Evolutionary conservation across 116 monocot species (phyloP), one percentile per base, ranked within the genome.

Genomic region (Phalaenopsis hybrid): DNA sequence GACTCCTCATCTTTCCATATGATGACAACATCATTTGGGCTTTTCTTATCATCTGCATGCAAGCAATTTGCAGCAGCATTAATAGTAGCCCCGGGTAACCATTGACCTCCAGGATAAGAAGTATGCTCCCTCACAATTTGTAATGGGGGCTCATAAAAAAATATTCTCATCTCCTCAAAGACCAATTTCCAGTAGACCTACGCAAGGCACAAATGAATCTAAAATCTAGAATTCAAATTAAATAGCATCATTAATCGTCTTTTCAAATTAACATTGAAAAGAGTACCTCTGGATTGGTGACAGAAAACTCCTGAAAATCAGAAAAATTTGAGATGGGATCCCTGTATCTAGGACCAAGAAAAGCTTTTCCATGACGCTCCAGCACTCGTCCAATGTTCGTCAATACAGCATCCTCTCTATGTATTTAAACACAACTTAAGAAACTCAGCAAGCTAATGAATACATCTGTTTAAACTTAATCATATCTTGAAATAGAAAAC

Each of bases 1-100:
- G 15, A 82, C 75, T 88, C 93, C 84, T 99, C 98, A 85, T 99
- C 92, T 81, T 93, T 92, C 95, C 98, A 99, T 74, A 93, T 82
- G 69, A 99, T 46, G 59, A 80, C 80, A 51, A 85, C 77, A 75
- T 93, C 93, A 89, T 93, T 85, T n/a, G 79, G 55, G 31, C 77
- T 57, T 87, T 89, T 89, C 75, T 91, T 91, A 81, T 84, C 81
- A 82, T 86, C 93, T 75, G 85, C 78, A 79, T 70, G 86, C 85
- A 99, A 89, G 81, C 95, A 99, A 88, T 88, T 92, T 57, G 77
- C 81, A 78, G 98, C 93, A 81, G 92, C 82, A 87, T 99, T 99
- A 20, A 99, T 73, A 81, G 57, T 70, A 67, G 95, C 95, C 10
- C 89, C 98, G 3, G 93, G 87, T 74, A 95, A 81, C 95, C 98